These are phyloP conservation scores for Emiliania huxleyi DNA, from an alignment of 78 protist genomes.

Conservation along the genomic window DNA sequence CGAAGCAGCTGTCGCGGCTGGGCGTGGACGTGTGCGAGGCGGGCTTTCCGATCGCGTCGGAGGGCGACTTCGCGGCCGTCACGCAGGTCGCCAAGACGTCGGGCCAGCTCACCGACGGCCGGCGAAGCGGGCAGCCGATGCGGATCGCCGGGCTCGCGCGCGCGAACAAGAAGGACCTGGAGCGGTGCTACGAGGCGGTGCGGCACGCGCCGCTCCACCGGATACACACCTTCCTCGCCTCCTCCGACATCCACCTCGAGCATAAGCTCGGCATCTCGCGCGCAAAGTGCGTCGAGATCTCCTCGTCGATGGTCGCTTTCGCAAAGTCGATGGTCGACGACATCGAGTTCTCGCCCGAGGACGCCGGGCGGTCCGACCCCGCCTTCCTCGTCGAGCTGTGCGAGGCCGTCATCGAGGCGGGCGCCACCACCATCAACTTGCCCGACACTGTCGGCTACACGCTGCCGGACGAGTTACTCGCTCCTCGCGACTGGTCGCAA, in stretches of 20 bases:
- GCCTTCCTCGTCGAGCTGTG: conserved; percentile 52
- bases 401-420: conserved; percentile 60
- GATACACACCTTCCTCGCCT: conserved; percentile 76
- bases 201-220: conserved; percentile 64
- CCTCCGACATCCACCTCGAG: conserved; percentile 71
- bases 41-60: conserved; percentile 74
- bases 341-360: conserved; percentile 72
- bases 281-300: conserved; percentile 47
- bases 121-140: conserved; percentile 61
- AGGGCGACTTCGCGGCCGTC: conserved; percentile 71
- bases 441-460: conserved; percentile 76
- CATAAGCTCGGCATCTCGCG: conserved; percentile 62
- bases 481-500: too few species aligned
- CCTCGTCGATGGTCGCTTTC: neutral
- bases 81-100: neutral
- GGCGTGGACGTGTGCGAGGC: conserved; percentile 79
- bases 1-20: conserved; percentile 52
- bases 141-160: conserved; percentile 67
- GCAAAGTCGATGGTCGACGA: conserved; percentile 48
- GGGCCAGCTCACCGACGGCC: conserved; percentile 51
- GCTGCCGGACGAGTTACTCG: neutral
- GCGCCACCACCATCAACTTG: conserved; percentile 70
- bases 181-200: conserved; percentile 61
- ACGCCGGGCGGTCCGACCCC: conserved; percentile 72
- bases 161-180: conserved; percentile 58